A percentile compares a stretch with the other conserved stretches of the same genome.
Evolutionary conservation across 257 asterid species (phyloP).

Genomic region (Lithospermum erythrorhizon): DNA sequence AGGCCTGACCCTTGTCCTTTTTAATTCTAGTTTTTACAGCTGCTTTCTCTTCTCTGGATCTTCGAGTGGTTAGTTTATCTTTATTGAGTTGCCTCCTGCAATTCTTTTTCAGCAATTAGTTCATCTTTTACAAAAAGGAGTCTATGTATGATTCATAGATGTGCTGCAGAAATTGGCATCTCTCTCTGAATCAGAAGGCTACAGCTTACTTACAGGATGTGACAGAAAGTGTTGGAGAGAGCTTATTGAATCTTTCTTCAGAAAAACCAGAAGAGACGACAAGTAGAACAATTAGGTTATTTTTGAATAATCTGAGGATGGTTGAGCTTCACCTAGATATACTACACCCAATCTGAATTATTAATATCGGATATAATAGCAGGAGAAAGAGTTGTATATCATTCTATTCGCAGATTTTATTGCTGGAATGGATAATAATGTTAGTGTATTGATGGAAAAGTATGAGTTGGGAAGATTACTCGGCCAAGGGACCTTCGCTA

Average conservation of each 20-base stretch:
- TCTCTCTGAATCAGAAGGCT: not conserved
- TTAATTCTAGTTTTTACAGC: not conserved
- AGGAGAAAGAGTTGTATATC: not conserved
- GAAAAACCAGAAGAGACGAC: not conserved
- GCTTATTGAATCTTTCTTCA: not conserved
- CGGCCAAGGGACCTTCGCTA: constrained; percentile 83
- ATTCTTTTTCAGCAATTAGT: not conserved
- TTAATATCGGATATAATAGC: not conserved
- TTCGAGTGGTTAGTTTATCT: not conserved
- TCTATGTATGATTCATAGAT: constrained; percentile 9
- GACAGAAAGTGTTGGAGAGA: not conserved
- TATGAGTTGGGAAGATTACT: constrained; percentile 70
- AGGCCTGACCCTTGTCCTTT: not conserved
- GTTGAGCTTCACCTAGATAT: constrained; percentile 1
- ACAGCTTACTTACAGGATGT: not conserved
- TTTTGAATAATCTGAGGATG: constrained; percentile 5
- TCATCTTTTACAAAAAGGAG: constrained; percentile 1
- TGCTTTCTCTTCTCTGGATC: not conserved
- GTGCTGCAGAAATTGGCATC: constrained; percentile 2
- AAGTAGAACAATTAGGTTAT: not conserved
- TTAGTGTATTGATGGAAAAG: constrained; percentile 41
- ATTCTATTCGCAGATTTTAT: not conserved
- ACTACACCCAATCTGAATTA: no score
- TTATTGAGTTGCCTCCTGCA: not conserved
- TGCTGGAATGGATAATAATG: constrained; percentile 12